Evolutionary conservation across 2,329 filamentous ascomycete genomes (phyloP).

Genomic region (Podosphaera fusca): DNA sequence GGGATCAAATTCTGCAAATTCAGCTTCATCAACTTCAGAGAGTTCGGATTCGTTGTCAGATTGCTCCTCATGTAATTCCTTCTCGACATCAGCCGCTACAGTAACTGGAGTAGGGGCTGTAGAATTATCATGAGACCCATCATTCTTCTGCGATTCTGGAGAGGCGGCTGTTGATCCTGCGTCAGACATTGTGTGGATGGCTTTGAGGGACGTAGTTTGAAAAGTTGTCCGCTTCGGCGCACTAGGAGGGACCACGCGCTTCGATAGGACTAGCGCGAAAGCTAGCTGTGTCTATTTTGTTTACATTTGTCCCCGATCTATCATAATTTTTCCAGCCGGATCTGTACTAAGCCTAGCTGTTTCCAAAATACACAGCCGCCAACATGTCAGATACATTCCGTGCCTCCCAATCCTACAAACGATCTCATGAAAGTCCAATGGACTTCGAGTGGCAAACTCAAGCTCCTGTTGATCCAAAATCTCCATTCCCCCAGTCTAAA

Average conservation of each 20-base stretch:
- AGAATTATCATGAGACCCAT: conserved; percentile 7
- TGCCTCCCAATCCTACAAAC: conserved; percentile 23
- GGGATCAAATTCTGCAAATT: conserved; percentile 47
- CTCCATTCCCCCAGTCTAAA: conserved; percentile 30
- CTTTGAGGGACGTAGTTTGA: background rate
- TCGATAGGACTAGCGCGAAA: too few relatives aligned
- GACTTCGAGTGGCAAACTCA: conserved; percentile 40
- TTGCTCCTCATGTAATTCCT: conserved; percentile 15
- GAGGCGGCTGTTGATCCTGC: conserved; percentile 9
- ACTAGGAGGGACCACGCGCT: too few relatives aligned
- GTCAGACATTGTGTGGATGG: conserved; percentile 11
- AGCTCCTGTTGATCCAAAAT: conserved; percentile 34
- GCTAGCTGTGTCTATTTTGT: background rate
- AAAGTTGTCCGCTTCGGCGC: background rate
- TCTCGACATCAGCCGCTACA: conserved; percentile 13
- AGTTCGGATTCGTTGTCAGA: conserved; percentile 28
- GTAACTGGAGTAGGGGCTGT: conserved; percentile 8
- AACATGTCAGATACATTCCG: conserved; percentile 9
- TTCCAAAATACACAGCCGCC: background rate
- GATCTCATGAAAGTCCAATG: conserved; percentile 38
- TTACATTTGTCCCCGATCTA: background rate
- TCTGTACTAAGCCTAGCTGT: background rate
- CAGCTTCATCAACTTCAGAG: conserved; percentile 45
- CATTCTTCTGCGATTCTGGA: conserved; percentile 8
- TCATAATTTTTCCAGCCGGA: background rate